Percentiles rank a stretch among this genome's conserved stretches.
Evolutionary conservation across 768 basidiomycete genomes (phyloP).

Genomic region (Rossbeevera mucosa): DNA sequence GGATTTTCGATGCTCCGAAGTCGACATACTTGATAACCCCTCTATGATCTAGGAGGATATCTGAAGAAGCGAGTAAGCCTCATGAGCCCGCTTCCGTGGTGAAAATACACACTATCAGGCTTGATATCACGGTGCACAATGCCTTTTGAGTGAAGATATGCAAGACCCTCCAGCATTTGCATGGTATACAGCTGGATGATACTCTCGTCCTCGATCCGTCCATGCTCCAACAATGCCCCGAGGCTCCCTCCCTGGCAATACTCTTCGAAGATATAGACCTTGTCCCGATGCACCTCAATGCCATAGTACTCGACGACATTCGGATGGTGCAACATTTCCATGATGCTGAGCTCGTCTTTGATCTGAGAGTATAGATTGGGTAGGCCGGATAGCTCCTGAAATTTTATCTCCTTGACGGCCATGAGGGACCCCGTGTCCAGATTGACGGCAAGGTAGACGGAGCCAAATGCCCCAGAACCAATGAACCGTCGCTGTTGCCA

Average conservation of each 20-base stretch:
- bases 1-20: slow-evolving; percentile 95
- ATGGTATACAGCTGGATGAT: slow-evolving; percentile 94
- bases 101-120: slow-evolving; percentile 79
- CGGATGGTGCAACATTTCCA: slow-evolving; percentile 96
- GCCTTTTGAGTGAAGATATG: slow-evolving; percentile 88
- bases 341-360: slow-evolving; percentile 92
- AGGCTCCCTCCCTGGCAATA: slow-evolving; percentile 96
- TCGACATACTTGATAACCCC: slow-evolving; percentile 97
- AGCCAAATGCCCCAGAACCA: slow-evolving; percentile 97
- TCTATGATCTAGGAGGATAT: slow-evolving; percentile 85
- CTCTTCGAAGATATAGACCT: slow-evolving; percentile 98
- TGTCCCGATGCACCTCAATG: slow-evolving; percentile 97
- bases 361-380: slow-evolving; percentile 90
- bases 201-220: slow-evolving; percentile 93
- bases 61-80: slow-evolving; percentile 41
- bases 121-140: slow-evolving; percentile 97
- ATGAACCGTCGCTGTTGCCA: slow-evolving; percentile 99
- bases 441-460: slow-evolving; percentile 98
- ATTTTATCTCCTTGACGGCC: slow-evolving; percentile 99
- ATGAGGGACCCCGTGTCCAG: slow-evolving; percentile 93
- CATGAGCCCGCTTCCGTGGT: neutral
- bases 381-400: slow-evolving; percentile 85
- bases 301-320: slow-evolving; percentile 99
- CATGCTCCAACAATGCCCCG: slow-evolving; percentile 83
- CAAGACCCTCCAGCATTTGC: slow-evolving; percentile 93